Percentiles rank a stretch among this genome's conserved stretches.
phyloP scores from a whole-genome alignment of 116 monocot genomes.

The Thalassia testudinum region DNA sequence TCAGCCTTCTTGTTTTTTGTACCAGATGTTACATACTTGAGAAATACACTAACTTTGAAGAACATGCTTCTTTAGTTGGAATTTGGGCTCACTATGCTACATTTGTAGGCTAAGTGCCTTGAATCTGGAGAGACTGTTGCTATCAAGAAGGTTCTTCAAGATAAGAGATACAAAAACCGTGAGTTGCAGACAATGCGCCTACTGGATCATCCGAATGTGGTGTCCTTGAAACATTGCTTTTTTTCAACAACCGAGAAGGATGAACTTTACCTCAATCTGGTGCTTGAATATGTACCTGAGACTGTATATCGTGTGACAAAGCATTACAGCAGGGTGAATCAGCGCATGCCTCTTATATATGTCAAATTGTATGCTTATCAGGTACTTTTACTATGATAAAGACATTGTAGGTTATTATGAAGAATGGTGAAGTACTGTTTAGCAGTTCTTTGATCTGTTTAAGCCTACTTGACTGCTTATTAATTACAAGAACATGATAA shows the following conservation, averaged over 20 bases:
- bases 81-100: not conserved
- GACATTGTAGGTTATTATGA: too few relatives aligned
- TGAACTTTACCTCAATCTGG: slow-evolving; percentile 21
- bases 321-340: slow-evolving; percentile 14
- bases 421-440: too few relatives aligned
- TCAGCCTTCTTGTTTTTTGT: not conserved
- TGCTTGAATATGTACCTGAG: slow-evolving; percentile 22
- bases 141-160: slow-evolving; percentile 29
- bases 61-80: not conserved
- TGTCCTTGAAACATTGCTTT: slow-evolving; percentile 17
- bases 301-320: slow-evolving; percentile 16
- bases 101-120: slow-evolving; percentile 18
- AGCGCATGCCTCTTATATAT: slow-evolving; percentile 57
- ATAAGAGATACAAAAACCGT: slow-evolving; percentile 19
- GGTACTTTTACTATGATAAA: too few relatives aligned
- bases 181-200: slow-evolving; percentile 15
- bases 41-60: not conserved
- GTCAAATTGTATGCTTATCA: slow-evolving; percentile 71
- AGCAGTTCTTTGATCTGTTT: too few relatives aligned
- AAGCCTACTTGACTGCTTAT: too few relatives aligned
- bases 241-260: slow-evolving; percentile 19
- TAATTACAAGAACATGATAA: too few relatives aligned
- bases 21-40: not conserved
- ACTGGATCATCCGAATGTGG: slow-evolving; percentile 16
- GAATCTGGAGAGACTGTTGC: slow-evolving; percentile 26